A percentile compares a stretch with the other conserved stretches of the same genome.
Conservation (phyloP, 257 asterid genomes). For the Scutellaria minor region DNA sequence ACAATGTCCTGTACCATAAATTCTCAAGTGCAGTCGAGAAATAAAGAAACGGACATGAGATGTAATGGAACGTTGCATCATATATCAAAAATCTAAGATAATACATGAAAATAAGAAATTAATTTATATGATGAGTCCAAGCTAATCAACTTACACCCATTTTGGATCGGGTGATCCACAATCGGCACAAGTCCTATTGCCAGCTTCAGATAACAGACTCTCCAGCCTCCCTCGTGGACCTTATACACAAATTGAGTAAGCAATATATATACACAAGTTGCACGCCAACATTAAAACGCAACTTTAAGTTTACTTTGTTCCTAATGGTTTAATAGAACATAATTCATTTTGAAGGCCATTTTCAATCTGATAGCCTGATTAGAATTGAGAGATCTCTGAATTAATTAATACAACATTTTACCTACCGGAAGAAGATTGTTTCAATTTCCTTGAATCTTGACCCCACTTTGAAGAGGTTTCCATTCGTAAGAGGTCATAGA, state of each 20-base stretch:
- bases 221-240: conserved; percentile 75
- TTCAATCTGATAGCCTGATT: neutral
- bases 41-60: neutral
- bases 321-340: neutral
- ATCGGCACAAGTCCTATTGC: conserved; percentile 79
- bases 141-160: conserved; percentile 76
- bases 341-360: neutral
- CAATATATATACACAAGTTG: neutral
- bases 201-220: conserved; percentile 59
- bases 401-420: neutral
- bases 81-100: neutral
- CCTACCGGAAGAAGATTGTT: conserved; percentile 47
- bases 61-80: no score
- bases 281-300: no score
- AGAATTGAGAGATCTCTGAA: neutral
- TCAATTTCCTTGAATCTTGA: conserved; percentile 32
- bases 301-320: neutral
- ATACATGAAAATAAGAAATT: neutral
- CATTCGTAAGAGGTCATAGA: conserved; percentile 59
- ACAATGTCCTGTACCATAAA: neutral
- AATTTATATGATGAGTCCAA: neutral
- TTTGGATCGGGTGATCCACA: conserved; percentile 93
- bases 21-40: neutral
- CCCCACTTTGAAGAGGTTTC: conserved; percentile 59
- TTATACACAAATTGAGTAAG: conserved; percentile 31